These are phyloP conservation scores for Rhodofomes roseus DNA, from an alignment of 1,284 basidiomycete species.

Conservation along the genomic window DNA sequence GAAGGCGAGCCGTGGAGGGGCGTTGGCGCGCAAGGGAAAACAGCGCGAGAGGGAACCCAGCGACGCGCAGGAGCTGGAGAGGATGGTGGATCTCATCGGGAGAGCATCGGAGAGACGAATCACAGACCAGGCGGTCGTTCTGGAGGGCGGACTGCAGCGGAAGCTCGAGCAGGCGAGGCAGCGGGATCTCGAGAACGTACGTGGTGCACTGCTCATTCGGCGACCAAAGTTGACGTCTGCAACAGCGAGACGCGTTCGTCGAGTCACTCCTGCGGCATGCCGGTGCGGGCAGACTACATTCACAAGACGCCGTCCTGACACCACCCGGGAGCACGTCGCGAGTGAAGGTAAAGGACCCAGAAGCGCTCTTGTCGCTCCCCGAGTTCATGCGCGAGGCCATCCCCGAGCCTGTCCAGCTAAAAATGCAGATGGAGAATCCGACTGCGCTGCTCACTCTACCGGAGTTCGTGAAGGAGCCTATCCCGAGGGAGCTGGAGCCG, in stretches of 20 bases:
- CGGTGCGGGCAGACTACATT: constrained; percentile 59
- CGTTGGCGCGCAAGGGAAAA: constrained; percentile 36
- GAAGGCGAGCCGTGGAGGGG: constrained; percentile 41
- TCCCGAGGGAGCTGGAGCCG: constrained; percentile 27
- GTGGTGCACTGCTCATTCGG: constrained; percentile 10
- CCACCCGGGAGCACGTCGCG: constrained; percentile 6
- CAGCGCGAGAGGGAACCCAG: constrained; percentile 34
- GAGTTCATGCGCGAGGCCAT: constrained; percentile 64
- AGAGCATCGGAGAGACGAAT: constrained; percentile 67
- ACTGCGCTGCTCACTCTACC: constrained; percentile 53
- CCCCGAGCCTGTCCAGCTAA: constrained; percentile 25
- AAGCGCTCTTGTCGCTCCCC: constrained; percentile 55
- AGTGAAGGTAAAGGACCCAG: constrained; percentile 45
- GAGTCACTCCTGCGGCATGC: constrained; percentile 68
- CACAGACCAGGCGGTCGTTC: constrained; percentile 62
- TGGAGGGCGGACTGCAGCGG: constrained; percentile 55
- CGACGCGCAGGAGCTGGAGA: constrained; percentile 59
- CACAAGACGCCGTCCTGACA: constrained; percentile 59
- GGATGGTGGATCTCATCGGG: constrained; percentile 66
- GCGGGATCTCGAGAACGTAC: constrained; percentile 60
- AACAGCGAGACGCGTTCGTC: constrained; percentile 68
- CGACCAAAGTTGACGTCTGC: constrained; percentile 9
- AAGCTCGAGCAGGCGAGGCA: constrained; percentile 47
- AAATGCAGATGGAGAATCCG: constrained; percentile 37
- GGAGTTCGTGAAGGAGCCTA: constrained; percentile 48